Evolutionary conservation across 306 rosid species (phyloP).

Genomic region (Trifolium dubium): DNA sequence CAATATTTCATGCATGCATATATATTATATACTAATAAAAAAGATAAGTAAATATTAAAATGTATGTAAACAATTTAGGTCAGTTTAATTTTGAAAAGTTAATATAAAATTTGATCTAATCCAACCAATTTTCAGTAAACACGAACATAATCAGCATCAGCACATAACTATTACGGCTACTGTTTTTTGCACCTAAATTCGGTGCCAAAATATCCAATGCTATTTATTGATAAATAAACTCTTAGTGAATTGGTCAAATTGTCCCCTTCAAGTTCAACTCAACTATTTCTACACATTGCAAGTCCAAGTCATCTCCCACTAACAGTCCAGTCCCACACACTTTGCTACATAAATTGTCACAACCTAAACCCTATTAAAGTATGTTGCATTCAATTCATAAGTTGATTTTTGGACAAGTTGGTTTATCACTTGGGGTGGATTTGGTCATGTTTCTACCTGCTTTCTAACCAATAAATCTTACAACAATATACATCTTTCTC

Average conservation of each 20-base stretch:
- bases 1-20: too few relatives aligned
- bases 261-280: constrained; percentile 13
- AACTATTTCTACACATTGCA: background rate
- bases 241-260: constrained; percentile 32
- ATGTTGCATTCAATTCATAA: constrained; percentile 13
- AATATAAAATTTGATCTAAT: too few relatives aligned
- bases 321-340: background rate
- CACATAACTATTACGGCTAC: background rate
- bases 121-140: background rate
- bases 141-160: background rate
- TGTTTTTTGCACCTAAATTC: constrained; percentile 21
- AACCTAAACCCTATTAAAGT: background rate
- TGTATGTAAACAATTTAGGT: too few relatives aligned
- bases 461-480: background rate
- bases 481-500: background rate
- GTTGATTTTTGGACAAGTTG: constrained; percentile 8
- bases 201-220: constrained; percentile 34
- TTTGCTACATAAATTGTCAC: constrained; percentile 18
- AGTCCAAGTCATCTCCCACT: constrained; percentile 9
- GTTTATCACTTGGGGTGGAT: constrained; percentile 3
- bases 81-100: too few relatives aligned
- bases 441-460: constrained; percentile 7
- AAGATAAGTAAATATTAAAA: too few relatives aligned
- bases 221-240: background rate
- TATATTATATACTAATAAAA: too few relatives aligned